phyloP scores from a whole-genome alignment of 1,139 yeast genomes.

The Kurtzmaniella quercitrusa region DNA sequence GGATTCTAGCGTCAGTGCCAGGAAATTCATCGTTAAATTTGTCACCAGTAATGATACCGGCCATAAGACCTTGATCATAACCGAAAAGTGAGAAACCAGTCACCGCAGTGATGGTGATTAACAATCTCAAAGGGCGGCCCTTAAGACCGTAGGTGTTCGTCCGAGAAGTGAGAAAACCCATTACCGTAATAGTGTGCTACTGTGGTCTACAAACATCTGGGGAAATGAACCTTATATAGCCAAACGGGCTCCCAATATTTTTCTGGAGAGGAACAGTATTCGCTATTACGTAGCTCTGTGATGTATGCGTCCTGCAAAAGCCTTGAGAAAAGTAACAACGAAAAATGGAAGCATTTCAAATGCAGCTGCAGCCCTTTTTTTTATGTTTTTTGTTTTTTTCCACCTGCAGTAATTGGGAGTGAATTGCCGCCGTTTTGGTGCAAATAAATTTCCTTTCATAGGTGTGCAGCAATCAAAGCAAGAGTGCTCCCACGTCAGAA shows the following conservation, averaged over 20 bases:
- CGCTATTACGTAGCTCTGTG: neutral
- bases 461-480: neutral
- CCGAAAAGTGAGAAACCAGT: conserved; percentile 71
- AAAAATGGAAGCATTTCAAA: neutral
- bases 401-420: neutral
- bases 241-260: neutral
- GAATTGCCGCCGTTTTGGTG: neutral
- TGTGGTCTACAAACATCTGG: neutral
- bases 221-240: neutral
- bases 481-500: neutral
- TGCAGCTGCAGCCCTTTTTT: neutral
- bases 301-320: neutral
- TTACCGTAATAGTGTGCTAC: neutral
- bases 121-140: conserved; percentile 40
- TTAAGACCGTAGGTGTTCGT: conserved; percentile 44
- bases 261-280: neutral
- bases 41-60: conserved; percentile 60
- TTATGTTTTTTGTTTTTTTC: neutral
- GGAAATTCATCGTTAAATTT: conserved; percentile 58
- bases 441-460: neutral
- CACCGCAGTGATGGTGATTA: conserved; percentile 55
- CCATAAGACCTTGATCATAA: conserved; percentile 76
- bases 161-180: conserved; percentile 14
- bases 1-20: conserved; percentile 28
- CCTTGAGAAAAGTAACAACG: neutral